phyloP scores from a whole-genome alignment of 2,329 filamentous ascomycete genomes.

The Teratosphaeria gauchensis region DNA sequence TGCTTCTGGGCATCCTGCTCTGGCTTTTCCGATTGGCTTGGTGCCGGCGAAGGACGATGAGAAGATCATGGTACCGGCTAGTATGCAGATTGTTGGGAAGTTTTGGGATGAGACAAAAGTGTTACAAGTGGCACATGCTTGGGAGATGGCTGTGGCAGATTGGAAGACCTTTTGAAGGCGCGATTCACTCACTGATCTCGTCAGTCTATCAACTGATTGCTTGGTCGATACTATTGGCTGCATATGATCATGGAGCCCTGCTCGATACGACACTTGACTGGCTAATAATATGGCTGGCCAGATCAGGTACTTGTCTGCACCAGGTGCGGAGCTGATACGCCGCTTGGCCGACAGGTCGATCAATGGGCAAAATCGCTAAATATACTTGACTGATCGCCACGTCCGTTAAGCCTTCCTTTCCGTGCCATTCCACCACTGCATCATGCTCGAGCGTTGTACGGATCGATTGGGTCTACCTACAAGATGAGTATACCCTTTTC shows the following conservation, averaged over 20 bases:
- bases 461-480: neutral
- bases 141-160: constrained; percentile 35
- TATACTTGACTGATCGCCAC: too few species aligned
- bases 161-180: constrained; percentile 29
- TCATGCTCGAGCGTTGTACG: too few species aligned
- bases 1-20: constrained; percentile 39
- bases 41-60: constrained; percentile 14
- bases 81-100: constrained; percentile 29
- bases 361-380: too few species aligned
- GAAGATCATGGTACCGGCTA: constrained; percentile 20
- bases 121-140: constrained; percentile 36
- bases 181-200: neutral
- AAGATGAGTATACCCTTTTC: neutral
- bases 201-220: too few species aligned
- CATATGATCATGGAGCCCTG: too few species aligned
- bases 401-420: too few species aligned
- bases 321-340: too few species aligned
- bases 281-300: too few species aligned
- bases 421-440: neutral
- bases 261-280: too few species aligned
- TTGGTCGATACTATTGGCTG: too few species aligned
- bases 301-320: too few species aligned
- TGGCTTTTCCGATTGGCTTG: constrained; percentile 35
- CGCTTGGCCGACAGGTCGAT: too few species aligned
- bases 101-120: constrained; percentile 43